Base-by-base conservation (phyloP, 768 basidiomycete genomes). In the Sutorius australiensis region DNA sequence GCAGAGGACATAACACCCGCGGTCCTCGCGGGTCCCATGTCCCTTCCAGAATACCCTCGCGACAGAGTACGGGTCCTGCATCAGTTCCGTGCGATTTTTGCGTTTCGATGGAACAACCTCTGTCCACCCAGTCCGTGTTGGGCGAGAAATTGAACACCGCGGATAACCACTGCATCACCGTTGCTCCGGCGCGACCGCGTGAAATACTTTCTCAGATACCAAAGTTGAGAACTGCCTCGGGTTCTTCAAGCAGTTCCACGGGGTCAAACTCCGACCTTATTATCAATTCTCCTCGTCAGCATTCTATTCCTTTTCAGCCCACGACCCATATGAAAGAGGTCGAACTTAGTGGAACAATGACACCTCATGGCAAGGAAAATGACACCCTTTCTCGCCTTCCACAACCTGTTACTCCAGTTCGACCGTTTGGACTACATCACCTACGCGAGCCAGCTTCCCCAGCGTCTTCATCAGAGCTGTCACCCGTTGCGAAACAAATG, bases 391-490 rank as follows among this genome's bases (percentile, higher is more conserved):
- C 64, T 5, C 68, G 64, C n/a, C 68, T 70, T n/a, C 69, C 71
- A 14, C 75, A 72, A 34, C 69, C 45, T 45, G 61, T 72, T 42
- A 78, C 80, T 40, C 84, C 81, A 46, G 48, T 62, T 17, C 75
- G 73, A 42, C 73, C 75, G 10, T 78, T 79, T 6, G 64, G 67
- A 28, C 71, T 66, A 30, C 57, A 64, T 5, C 53, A 70, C 30
- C 47, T 68, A 31, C 48, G 30, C 6, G 67, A 64, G 3, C 63
- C 60, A 45, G 78, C 83, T 3, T 88, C 86, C 2, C 86, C 88
- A 19, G 79, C 84, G 21, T 83, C 80, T 28, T 88, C 87, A 3
- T 80, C 86, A 10, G 89, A 90, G 56, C 71, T 91, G 46, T 90
- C 88, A 17, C 86, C 86, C 13, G 71, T 83, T 31, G 83, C 79